Evolutionary conservation across 768 basidiomycete genomes (phyloP), one percentile per base, ranked within the genome.

Genomic region (Rhodotorula taiwanensis): DNA sequence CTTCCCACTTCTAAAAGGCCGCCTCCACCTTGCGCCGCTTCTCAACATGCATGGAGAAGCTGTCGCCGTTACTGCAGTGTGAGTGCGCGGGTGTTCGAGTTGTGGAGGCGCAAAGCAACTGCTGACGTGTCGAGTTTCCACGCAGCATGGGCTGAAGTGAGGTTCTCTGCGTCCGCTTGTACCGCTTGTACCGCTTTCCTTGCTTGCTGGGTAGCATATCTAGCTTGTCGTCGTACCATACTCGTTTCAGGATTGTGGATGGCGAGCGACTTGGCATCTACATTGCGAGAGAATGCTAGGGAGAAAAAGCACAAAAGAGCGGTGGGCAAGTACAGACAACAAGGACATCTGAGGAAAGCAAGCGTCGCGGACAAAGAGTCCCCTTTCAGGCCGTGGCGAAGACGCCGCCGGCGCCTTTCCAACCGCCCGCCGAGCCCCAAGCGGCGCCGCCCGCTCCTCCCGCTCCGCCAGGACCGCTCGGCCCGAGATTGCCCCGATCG

Each of bases 21-120:
- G 63, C 4, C 30, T 65, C 8, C 50, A 55, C 58, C 27, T 65
- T 28, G 45, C 51, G 10, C 63, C 63, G 41, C 63, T 65, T 1
- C 28, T 39, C 42, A 53, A 65, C 31, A 21, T 54, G 36, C 43
- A 41, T 23, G 45, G 52, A 21, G 39, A 50, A 18, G 13, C 31
- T 2, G 30, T 52, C 0, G 63, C 63, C 10, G 25, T 39, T 0
- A 36, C 53, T 7, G 52, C 42, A 10, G 47, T 64, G 45, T 58
- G 10, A 27, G 62, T n/a, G n/a, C n/a, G n/a, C n/a, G n/a, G n/a
- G n/a, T n/a, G n/a, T n/a, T n/a, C n/a, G n/a, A n/a, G n/a, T n/a
- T n/a, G n/a, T n/a, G n/a, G n/a, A n/a, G n/a, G n/a, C n/a, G n/a
- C n/a, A n/a, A n/a, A n/a, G n/a, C 36, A 39, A 16, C 36, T 39